Evolutionary conservation across 1,284 basidiomycete species (phyloP).

Genomic region (Puccinia horiana): DNA sequence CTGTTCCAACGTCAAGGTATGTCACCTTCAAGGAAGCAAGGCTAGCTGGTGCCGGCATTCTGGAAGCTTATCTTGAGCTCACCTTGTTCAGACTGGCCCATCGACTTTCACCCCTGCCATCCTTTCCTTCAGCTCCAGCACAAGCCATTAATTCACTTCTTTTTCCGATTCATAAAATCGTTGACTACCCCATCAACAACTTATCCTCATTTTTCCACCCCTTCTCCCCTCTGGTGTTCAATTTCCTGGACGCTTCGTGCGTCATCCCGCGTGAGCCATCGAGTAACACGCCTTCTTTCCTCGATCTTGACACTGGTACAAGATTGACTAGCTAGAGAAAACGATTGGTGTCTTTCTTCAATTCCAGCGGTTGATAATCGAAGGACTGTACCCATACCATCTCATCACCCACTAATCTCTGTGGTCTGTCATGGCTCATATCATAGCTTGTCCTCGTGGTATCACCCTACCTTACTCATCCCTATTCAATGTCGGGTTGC

Average conservation of each 20-base stretch:
- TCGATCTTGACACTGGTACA: not conserved
- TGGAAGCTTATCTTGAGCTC: not conserved
- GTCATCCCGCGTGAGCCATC: not conserved
- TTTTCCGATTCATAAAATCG: not conserved
- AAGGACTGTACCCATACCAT: not conserved
- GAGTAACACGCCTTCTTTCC: not conserved
- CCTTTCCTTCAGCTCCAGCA: not conserved
- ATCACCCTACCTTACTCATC: conserved; percentile 31
- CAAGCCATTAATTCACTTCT: not conserved
- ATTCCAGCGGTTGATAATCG: not conserved
- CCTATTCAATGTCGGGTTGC: conserved; percentile 19
- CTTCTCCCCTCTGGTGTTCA: not conserved
- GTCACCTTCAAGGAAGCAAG: not conserved
- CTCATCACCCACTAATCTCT: not conserved
- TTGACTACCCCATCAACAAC: not conserved
- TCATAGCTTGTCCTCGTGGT: conserved; percentile 26
- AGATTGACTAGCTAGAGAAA: not conserved
- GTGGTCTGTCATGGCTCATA: not conserved
- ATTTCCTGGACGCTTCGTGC: not conserved
- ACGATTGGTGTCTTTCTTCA: not conserved
- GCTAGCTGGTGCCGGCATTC: not conserved
- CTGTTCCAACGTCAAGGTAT: not conserved
- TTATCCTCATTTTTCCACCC: not conserved
- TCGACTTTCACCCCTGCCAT: not conserved
- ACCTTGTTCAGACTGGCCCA: not conserved